A percentile compares a stretch with the other conserved stretches of the same genome.
phyloP scores from a whole-genome alignment of 1,284 basidiomycete species.

The Neotropicomus parvogracilis region DNA sequence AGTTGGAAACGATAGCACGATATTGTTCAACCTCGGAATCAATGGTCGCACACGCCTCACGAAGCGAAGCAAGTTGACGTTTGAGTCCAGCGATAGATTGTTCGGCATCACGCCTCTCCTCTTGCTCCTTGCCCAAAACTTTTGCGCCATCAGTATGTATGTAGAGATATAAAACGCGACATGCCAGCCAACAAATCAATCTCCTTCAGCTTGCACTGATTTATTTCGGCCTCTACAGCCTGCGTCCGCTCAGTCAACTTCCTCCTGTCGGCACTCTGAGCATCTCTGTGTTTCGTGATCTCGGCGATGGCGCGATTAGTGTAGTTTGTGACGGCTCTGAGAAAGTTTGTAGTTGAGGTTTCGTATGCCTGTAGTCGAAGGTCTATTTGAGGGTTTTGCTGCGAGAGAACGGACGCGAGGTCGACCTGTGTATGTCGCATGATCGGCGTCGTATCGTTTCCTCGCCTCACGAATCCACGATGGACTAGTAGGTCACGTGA shows the following conservation, averaged over 20 bases:
- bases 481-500: slow-evolving; percentile 24
- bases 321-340: slow-evolving; percentile 64
- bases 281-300: slow-evolving; percentile 57
- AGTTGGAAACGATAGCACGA: slow-evolving; percentile 51
- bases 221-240: slow-evolving; percentile 60
- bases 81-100: slow-evolving; percentile 56
- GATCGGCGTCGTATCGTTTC: too few species aligned
- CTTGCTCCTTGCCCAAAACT: slow-evolving; percentile 68
- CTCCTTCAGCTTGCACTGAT: slow-evolving; percentile 66
- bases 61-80: slow-evolving; percentile 56
- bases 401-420: slow-evolving; percentile 52
- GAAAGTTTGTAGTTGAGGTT: slow-evolving; percentile 61
- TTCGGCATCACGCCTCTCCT: slow-evolving; percentile 68
- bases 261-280: slow-evolving; percentile 58
- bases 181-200: slow-evolving; percentile 67
- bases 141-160: not conserved
- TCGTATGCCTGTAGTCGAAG: slow-evolving; percentile 61
- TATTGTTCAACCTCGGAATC: slow-evolving; percentile 71
- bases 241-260: slow-evolving; percentile 52
- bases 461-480: too few species aligned
- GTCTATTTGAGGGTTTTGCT: slow-evolving; percentile 61
- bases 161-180: slow-evolving; percentile 20
- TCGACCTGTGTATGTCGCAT: slow-evolving; percentile 60
- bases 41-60: slow-evolving; percentile 54
- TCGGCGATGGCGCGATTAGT: slow-evolving; percentile 61